Evolutionary conservation across 148 eudicot genomes (phyloP).

Genomic region (Bassia scoparia): DNA sequence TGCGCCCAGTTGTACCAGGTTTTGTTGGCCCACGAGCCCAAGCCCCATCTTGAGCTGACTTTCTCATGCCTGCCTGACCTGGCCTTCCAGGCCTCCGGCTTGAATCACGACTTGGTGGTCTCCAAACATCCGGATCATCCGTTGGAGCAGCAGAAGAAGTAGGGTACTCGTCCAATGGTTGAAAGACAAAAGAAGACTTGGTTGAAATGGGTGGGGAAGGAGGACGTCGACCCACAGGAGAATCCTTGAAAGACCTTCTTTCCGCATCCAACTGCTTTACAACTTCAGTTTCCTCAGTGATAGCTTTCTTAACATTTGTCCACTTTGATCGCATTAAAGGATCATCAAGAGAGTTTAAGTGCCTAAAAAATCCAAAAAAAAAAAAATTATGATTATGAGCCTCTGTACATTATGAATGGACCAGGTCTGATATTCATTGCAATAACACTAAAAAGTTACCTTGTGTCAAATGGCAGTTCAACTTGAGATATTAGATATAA

Average conservation of each 20-base stretch:
- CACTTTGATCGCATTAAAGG: slow-evolving; percentile 81
- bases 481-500: neutral
- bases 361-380: too few species aligned
- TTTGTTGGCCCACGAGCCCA: slow-evolving; percentile 86
- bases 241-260: slow-evolving; percentile 84
- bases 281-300: slow-evolving; percentile 86
- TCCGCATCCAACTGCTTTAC: slow-evolving; percentile 95
- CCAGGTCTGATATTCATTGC: neutral
- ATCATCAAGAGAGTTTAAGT: slow-evolving; percentile 79
- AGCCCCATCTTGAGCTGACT: slow-evolving; percentile 81
- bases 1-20: slow-evolving; percentile 64
- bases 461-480: neutral
- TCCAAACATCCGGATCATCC: slow-evolving; percentile 99
- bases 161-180: slow-evolving; percentile 92
- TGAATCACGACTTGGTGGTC: slow-evolving; percentile 88
- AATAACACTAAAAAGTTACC: too few species aligned
- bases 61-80: slow-evolving; percentile 65
- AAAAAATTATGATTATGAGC: too few species aligned
- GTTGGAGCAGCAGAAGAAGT: slow-evolving; percentile 71
- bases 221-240: slow-evolving; percentile 80
- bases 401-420: neutral
- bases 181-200: slow-evolving; percentile 89
- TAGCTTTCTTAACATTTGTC: slow-evolving; percentile 94
- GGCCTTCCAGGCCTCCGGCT: slow-evolving; percentile 71
- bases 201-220: slow-evolving; percentile 87